phyloP scores from a whole-genome alignment of 306 rosid species.

The Sicyos baderoa region DNA sequence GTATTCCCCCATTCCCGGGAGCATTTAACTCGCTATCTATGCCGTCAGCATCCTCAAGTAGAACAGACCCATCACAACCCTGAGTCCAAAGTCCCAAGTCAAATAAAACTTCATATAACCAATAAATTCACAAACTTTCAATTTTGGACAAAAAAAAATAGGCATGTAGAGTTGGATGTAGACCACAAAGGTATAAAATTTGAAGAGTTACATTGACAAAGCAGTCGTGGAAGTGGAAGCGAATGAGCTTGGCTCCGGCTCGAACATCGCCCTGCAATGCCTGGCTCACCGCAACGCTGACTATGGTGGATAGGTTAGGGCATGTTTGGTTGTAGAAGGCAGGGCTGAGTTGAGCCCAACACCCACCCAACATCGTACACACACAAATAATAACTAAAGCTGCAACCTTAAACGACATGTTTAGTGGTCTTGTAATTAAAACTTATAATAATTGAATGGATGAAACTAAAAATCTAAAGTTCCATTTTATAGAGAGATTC shows the following conservation, averaged over 20 bases:
- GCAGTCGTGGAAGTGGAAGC: slow-evolving; percentile 37
- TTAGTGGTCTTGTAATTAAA: too few species aligned
- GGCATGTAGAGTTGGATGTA: neutral
- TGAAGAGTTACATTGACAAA: slow-evolving; percentile 19
- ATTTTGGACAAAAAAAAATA: too few species aligned
- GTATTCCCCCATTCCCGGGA: slow-evolving; percentile 13
- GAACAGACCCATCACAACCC: slow-evolving; percentile 44
- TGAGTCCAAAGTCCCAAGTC: neutral
- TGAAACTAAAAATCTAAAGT: neutral
- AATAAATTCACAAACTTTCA: neutral
- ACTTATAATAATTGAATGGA: neutral
- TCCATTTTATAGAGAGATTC: neutral
- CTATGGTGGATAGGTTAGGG: slow-evolving; percentile 20
- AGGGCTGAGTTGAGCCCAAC: slow-evolving; percentile 25
- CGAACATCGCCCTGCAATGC: slow-evolving; percentile 24
- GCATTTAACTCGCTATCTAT: slow-evolving; percentile 27
- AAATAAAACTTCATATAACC: too few species aligned
- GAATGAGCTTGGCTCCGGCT: slow-evolving; percentile 30
- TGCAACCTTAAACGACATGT: neutral
- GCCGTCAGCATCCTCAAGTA: slow-evolving; percentile 31
- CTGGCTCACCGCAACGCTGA: slow-evolving; percentile 11
- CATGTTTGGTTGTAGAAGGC: slow-evolving; percentile 22
- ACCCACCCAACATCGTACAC: neutral
- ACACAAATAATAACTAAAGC: neutral
- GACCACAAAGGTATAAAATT: neutral